A percentile compares a stretch with the other conserved stretches of the same genome.
Evolutionary conservation across 306 rosid genomes (phyloP).

Genomic region (Luffa acutangula): DNA sequence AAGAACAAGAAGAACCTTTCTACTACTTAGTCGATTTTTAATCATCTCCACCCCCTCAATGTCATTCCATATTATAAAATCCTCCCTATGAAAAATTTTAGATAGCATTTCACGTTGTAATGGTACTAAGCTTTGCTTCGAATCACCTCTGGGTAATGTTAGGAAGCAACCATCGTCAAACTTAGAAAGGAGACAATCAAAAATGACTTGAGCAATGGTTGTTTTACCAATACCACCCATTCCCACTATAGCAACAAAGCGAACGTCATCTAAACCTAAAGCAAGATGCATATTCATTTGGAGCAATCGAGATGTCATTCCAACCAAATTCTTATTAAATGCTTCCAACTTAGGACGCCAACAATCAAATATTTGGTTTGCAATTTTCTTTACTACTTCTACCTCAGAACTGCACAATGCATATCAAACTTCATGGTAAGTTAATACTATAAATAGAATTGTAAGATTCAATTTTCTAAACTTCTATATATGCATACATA

Average conservation of each 20-base stretch:
- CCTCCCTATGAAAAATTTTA: neutral
- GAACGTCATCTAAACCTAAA: neutral
- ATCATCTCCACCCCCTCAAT: neutral
- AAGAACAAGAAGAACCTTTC: neutral
- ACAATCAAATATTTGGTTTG: neutral
- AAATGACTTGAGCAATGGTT: neutral
- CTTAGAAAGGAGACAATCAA: neutral
- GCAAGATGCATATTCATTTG: neutral
- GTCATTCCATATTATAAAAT: neutral
- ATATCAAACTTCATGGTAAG: neutral
- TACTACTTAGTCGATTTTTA: neutral
- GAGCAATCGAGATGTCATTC: neutral
- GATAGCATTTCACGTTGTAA: constrained; percentile 1
- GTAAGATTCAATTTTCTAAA: neutral
- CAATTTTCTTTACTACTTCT: neutral
- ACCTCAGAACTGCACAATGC: neutral
- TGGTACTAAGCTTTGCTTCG: neutral
- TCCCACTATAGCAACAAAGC: constrained; percentile 12
- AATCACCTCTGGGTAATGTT: neutral
- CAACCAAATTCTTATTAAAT: neutral
- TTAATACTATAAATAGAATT: neutral
- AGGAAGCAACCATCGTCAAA: constrained; percentile 5
- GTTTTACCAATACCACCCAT: constrained; percentile 18
- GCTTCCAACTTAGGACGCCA: neutral
- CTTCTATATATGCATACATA: neutral